Evolutionary conservation across 1,139 yeast species (phyloP).

Genomic region (Kodamaea sp.): DNA sequence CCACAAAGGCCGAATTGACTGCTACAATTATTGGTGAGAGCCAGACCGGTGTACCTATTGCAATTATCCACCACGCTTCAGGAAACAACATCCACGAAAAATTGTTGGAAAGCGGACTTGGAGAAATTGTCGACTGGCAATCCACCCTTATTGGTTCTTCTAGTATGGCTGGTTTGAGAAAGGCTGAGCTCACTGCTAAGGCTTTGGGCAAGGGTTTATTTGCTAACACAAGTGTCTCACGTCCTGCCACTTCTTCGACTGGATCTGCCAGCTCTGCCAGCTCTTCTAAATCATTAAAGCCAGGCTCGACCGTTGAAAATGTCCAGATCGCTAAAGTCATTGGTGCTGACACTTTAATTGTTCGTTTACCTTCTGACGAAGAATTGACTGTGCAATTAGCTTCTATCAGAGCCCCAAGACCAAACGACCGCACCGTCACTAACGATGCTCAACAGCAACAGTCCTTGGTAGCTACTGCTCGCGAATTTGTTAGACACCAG

Average conservation of each 20-base stretch:
- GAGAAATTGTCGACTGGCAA: slow-evolving; percentile 82
- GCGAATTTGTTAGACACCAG: slow-evolving; percentile 69
- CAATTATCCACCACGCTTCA: slow-evolving; percentile 67
- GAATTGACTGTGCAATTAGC: slow-evolving; percentile 70
- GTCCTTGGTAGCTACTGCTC: slow-evolving; percentile 63
- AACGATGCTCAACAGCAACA: slow-evolving; percentile 35
- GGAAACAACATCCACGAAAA: slow-evolving; percentile 67
- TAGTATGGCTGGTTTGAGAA: slow-evolving; percentile 61
- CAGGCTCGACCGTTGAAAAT: slow-evolving; percentile 50
- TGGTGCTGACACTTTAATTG: slow-evolving; percentile 66
- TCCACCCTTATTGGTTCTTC: slow-evolving; percentile 68
- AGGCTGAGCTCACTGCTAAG: slow-evolving; percentile 69
- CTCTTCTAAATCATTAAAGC: slow-evolving; percentile 26
- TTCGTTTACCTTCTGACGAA: slow-evolving; percentile 48
- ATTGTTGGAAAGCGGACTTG: slow-evolving; percentile 68
- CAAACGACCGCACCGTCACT: slow-evolving; percentile 57
- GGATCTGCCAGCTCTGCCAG: slow-evolving; percentile 16
- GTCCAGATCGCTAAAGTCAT: slow-evolving; percentile 63
- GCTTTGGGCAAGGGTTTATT: slow-evolving; percentile 63
- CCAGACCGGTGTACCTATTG: slow-evolving; percentile 65
- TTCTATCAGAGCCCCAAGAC: slow-evolving; percentile 72
- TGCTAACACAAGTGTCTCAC: slow-evolving; percentile 39
- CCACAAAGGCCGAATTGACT: slow-evolving; percentile 54
- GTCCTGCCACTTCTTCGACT: slow-evolving; percentile 16
- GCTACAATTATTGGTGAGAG: slow-evolving; percentile 62